Evolutionary conservation across 148 eudicot genomes (phyloP).

Genomic region (Diospyros lotus): DNA sequence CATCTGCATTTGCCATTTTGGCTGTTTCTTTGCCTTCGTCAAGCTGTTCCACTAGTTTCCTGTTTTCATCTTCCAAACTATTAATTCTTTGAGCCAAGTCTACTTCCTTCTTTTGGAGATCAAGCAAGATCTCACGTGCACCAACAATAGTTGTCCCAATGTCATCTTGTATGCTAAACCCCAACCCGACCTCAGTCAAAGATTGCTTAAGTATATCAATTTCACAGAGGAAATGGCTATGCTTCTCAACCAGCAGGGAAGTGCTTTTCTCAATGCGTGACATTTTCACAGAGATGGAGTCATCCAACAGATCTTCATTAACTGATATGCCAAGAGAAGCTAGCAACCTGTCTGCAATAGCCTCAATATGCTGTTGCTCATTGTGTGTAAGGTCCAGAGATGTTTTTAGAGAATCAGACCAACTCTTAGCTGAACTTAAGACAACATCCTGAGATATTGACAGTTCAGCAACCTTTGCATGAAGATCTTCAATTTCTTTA

Average conservation of each 20-base stretch:
- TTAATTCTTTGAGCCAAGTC: constrained; percentile 46
- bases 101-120: constrained; percentile 49
- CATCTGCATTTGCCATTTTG: constrained; percentile 49
- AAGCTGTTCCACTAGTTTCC: constrained; percentile 55
- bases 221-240: constrained; percentile 68
- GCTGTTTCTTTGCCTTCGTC: constrained; percentile 33
- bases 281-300: constrained; percentile 52
- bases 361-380: constrained; percentile 54
- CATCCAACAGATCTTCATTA: constrained; percentile 46
- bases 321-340: constrained; percentile 48
- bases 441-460: constrained; percentile 49
- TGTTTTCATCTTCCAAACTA: constrained; percentile 51
- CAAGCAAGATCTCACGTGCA: constrained; percentile 53
- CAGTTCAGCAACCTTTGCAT: constrained; percentile 48
- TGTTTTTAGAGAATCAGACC: constrained; percentile 22
- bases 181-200: constrained; percentile 59
- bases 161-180: constrained; percentile 48
- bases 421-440: constrained; percentile 32
- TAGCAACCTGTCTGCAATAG: constrained; percentile 47
- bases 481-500: constrained; percentile 60
- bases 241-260: constrained; percentile 57
- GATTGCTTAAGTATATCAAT: constrained; percentile 59
- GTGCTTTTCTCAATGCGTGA: constrained; percentile 57
- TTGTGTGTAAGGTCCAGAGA: constrained; percentile 31
- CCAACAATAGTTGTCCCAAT: constrained; percentile 41